Conservation (phyloP, 768 basidiomycete species). For the Mycena alexandri region DNA sequence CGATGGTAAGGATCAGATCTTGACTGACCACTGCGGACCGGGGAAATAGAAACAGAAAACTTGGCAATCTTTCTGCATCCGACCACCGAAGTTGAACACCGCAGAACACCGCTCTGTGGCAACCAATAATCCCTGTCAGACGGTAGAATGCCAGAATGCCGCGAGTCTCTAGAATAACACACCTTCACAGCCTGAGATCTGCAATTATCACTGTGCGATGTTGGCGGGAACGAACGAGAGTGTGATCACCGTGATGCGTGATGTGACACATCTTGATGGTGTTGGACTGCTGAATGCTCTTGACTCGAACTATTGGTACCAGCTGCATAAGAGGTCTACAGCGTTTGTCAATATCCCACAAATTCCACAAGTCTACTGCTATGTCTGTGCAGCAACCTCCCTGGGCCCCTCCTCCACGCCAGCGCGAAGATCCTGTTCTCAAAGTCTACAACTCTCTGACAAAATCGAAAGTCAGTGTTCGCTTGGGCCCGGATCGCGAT, state of each 20-base stretch:
- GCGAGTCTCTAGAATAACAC: not conserved
- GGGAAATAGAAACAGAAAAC: not conserved
- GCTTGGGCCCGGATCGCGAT: slow-evolving; percentile 30
- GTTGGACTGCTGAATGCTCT: no score
- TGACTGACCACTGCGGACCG: not conserved
- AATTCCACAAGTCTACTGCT: slow-evolving; percentile 18
- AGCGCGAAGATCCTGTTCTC: slow-evolving; percentile 71
- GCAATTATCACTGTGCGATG: not conserved
- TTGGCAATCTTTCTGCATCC: not conserved
- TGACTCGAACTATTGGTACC: slow-evolving; percentile 27
- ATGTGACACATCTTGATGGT: no score
- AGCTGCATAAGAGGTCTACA: slow-evolving; percentile 29
- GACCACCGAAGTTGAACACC: no score
- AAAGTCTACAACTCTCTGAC: slow-evolving; percentile 96
- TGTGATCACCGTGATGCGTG: no score
- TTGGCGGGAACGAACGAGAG: no score
- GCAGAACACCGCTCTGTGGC: slow-evolving; percentile 16
- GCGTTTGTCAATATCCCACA: slow-evolving; percentile 8
- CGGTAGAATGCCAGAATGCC: slow-evolving; percentile 8
- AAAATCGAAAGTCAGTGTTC: slow-evolving; percentile 79
- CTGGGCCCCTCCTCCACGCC: slow-evolving; percentile 64
- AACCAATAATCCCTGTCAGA: slow-evolving; percentile 15
- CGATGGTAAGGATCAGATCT: slow-evolving; percentile 11
- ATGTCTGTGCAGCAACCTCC: slow-evolving; percentile 75
- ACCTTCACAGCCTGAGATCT: slow-evolving; percentile 17